These are phyloP conservation scores for Elaphomyces granulatus DNA, from an alignment of 495 filamentous ascomycete genomes.

Conservation along the genomic window DNA sequence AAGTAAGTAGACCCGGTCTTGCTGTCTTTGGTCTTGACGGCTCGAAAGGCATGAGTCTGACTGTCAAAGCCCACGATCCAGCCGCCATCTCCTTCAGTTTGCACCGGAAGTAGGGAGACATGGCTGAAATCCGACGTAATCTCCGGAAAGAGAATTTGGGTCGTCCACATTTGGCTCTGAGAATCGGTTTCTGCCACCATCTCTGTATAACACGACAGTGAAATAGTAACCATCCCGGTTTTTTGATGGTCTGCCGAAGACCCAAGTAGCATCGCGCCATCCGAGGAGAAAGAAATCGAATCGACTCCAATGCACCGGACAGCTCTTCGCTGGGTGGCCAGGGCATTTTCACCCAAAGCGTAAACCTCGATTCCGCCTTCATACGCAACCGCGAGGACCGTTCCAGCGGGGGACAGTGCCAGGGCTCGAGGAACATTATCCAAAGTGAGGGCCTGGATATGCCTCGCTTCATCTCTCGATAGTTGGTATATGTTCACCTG, in stretches of 20 bases:
- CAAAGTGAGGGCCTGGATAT: constrained; percentile 53
- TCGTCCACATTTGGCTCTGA: constrained; percentile 72
- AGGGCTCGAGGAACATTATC: constrained; percentile 66
- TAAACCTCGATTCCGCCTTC: constrained; percentile 78
- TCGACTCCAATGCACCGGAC: constrained; percentile 75
- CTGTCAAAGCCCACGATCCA: constrained; percentile 75
- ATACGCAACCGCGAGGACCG: constrained; percentile 75
- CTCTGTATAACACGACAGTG: constrained; percentile 15
- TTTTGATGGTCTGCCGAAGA: constrained; percentile 50
- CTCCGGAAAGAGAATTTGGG: constrained; percentile 75
- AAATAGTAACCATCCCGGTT: constrained; percentile 58
- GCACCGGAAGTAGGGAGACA: constrained; percentile 54
- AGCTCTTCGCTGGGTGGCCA: constrained; percentile 55
- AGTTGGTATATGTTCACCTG: constrained; percentile 72
- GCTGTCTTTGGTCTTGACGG: constrained; percentile 57
- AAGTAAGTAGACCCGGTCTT: constrained; percentile 71
- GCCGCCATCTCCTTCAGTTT: constrained; percentile 53
- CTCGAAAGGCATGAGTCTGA: constrained; percentile 61
- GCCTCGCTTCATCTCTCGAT: constrained; percentile 41
- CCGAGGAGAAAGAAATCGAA: constrained; percentile 63
- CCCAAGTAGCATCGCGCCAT: constrained; percentile 74
- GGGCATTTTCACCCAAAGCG: constrained; percentile 46
- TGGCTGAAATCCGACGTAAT: constrained; percentile 61
- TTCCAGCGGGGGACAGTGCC: constrained; percentile 63
- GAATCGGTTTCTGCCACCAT: constrained; percentile 24